These are phyloP conservation scores for Sporothrix brasiliensis DNA, from an alignment of 2,329 filamentous ascomycete species.

Conservation along the genomic window DNA sequence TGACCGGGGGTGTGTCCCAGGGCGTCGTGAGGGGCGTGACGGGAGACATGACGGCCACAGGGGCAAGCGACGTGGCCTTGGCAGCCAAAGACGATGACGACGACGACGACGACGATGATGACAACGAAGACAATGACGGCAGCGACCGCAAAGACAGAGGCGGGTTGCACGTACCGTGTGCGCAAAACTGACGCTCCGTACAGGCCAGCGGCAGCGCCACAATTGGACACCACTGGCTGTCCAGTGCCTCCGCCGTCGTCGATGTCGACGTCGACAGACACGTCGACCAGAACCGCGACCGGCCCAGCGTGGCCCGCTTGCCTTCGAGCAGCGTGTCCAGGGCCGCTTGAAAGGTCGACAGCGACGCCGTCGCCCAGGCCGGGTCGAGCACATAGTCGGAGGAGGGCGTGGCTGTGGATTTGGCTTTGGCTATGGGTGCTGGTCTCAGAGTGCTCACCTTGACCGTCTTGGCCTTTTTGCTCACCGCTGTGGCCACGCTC, in stretches of 20 bases:
- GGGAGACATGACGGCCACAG: slow-evolving; percentile 16
- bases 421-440: too few relatives aligned
- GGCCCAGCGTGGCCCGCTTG: neutral
- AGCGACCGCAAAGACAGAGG: neutral
- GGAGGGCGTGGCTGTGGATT: neutral
- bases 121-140: neutral
- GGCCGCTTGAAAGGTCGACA: neutral
- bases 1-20: neutral
- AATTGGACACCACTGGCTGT: slow-evolving; percentile 27
- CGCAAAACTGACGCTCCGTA: slow-evolving; percentile 29
- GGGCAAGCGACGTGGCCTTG: neutral
- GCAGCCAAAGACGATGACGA: neutral
- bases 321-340: slow-evolving; percentile 14
- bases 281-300: slow-evolving; percentile 16
- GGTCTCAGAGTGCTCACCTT: neutral
- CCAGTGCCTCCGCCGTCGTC: neutral
- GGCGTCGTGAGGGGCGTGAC: neutral
- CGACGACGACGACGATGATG: neutral
- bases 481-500: neutral
- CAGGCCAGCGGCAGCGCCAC: slow-evolving; percentile 32
- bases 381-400: slow-evolving; percentile 12
- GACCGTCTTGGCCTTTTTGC: neutral
- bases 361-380: neutral
- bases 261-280: neutral
- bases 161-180: slow-evolving; percentile 5